phyloP scores from a whole-genome alignment of 768 basidiomycete genomes.

The Termitomyces heimii region DNA sequence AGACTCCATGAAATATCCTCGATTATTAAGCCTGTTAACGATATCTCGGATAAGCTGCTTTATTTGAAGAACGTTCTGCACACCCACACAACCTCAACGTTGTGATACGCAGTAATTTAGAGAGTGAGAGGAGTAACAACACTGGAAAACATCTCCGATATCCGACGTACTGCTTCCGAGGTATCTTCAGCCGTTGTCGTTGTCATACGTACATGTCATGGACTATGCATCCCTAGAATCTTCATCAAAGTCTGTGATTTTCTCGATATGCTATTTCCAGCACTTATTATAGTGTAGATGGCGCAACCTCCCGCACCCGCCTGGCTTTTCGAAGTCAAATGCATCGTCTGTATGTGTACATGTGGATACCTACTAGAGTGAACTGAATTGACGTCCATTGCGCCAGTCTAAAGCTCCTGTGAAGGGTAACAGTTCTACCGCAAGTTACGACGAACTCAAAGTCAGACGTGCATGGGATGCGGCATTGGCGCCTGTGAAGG shows the following conservation, averaged over 20 bases:
- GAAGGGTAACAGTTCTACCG: slow-evolving; percentile 27
- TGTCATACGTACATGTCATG: slow-evolving; percentile 12
- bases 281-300: slow-evolving; percentile 33
- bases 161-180: slow-evolving; percentile 6
- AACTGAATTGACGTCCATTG: not conserved
- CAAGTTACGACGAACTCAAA: slow-evolving; percentile 62
- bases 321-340: slow-evolving; percentile 53
- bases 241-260: slow-evolving; percentile 26
- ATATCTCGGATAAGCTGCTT: not conserved
- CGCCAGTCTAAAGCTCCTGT: slow-evolving; percentile 36
- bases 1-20: slow-evolving; percentile 12
- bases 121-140: not conserved
- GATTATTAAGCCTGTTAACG: not conserved
- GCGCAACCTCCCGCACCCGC: slow-evolving; percentile 59
- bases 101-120: not conserved
- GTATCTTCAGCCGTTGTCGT: not conserved
- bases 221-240: slow-evolving; percentile 37
- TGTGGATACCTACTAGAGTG: not conserved
- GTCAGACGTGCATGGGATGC: slow-evolving; percentile 82
- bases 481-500: slow-evolving; percentile 80
- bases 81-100: not conserved
- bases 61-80: not conserved
- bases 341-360: slow-evolving; percentile 25
- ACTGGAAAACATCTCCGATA: slow-evolving; percentile 3
- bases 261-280: not conserved